These are phyloP conservation scores for Lactarius tabidus DNA, from an alignment of 768 basidiomycete genomes.

Conservation along the genomic window DNA sequence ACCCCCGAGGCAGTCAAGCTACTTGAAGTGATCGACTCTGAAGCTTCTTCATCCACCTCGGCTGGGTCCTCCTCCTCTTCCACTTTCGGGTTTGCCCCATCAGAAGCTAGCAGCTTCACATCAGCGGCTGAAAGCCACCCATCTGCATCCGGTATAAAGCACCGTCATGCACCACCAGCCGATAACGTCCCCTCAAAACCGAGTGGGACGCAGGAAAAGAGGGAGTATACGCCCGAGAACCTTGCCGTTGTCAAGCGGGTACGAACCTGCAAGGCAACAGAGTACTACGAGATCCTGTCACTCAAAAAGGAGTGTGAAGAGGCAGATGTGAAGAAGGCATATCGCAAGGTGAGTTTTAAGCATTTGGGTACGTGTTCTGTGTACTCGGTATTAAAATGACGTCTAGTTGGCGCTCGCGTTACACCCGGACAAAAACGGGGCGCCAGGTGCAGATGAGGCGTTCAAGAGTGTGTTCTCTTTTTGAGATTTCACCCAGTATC, in stretches of 20 bases:
- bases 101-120: constrained; percentile 39
- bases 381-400: not conserved
- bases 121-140: constrained; percentile 65
- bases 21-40: constrained; percentile 60
- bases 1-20: constrained; percentile 72
- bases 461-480: constrained; percentile 75
- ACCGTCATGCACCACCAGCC: constrained; percentile 44
- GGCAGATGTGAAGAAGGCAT: constrained; percentile 86
- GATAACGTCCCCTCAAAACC: constrained; percentile 44
- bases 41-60: constrained; percentile 36
- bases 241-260: constrained; percentile 80
- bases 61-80: constrained; percentile 38
- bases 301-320: constrained; percentile 81
- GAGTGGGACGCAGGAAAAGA: constrained; percentile 35
- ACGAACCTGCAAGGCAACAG: constrained; percentile 76
- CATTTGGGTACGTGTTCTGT: not conserved
- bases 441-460: constrained; percentile 97
- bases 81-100: constrained; percentile 33
- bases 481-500: constrained; percentile 17
- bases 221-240: constrained; percentile 87
- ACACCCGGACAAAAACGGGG: constrained; percentile 93
- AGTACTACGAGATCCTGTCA: constrained; percentile 90
- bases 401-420: constrained; percentile 77
- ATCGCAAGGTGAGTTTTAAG: constrained; percentile 70
- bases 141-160: constrained; percentile 67